A percentile compares a stretch with the other conserved stretches of the same genome.
Conservation (phyloP, 345 rosid genomes). For the Garcia nutans region DNA sequence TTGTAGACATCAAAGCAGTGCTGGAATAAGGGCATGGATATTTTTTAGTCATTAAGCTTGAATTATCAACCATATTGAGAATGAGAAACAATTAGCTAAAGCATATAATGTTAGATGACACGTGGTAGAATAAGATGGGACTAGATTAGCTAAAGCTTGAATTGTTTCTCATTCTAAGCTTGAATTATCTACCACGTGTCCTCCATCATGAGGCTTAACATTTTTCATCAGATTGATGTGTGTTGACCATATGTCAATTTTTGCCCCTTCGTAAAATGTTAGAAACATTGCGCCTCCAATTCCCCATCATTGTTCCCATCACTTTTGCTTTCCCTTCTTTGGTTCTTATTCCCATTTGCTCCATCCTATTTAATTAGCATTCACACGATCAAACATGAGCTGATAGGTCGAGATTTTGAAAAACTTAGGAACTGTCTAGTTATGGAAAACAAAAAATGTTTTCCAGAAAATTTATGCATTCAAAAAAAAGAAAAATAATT, state of each 20-base stretch:
- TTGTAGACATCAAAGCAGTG: no score
- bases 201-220: background rate
- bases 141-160: no score
- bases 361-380: constrained; percentile 7
- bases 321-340: constrained; percentile 13
- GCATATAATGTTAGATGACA: no score
- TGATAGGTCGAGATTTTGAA: no score
- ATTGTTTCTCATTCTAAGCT: no score
- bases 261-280: constrained; percentile 14
- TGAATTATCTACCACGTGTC: background rate
- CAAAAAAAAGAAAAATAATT: no score
- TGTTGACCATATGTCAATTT: constrained; percentile 10
- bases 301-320: no score
- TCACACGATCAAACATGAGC: background rate
- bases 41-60: constrained; percentile 24
- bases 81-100: background rate
- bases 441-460: no score
- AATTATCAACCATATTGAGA: constrained; percentile 16
- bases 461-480: no score
- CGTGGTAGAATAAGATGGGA: no score
- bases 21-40: constrained; percentile 26
- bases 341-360: background rate
- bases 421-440: no score
- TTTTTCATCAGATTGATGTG: constrained; percentile 6
- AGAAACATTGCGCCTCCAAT: constrained; percentile 23